These are phyloP conservation scores for Entelexis paramagnoliae DNA, from an alignment of 1,139 yeast genomes.

Conservation along the genomic window DNA sequence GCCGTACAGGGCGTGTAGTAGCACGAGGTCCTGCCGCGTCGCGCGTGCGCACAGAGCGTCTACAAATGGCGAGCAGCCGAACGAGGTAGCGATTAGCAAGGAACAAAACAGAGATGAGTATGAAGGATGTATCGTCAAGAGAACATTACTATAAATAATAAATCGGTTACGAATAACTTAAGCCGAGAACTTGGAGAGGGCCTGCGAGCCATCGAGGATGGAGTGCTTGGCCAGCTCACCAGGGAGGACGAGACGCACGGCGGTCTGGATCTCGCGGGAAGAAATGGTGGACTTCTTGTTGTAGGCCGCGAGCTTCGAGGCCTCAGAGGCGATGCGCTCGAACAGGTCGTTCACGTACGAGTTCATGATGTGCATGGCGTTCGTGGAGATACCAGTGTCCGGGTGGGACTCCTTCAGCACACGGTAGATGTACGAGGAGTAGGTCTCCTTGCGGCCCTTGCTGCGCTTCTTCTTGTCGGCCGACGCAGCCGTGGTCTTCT, in stretches of 20 bases:
- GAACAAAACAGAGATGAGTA: background rate
- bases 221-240: constrained; percentile 99
- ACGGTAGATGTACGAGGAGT: constrained; percentile 97
- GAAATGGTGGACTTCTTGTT: constrained; percentile 98
- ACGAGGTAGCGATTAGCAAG: too few relatives aligned
- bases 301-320: constrained; percentile 98
- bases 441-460: constrained; percentile 97
- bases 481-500: constrained; percentile 65
- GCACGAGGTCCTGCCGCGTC: too few relatives aligned
- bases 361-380: constrained; percentile 99
- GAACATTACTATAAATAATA: constrained; percentile 23
- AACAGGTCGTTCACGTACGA: constrained; percentile 83
- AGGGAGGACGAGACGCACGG: constrained; percentile 97
- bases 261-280: constrained; percentile 98
- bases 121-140: constrained; percentile 2
- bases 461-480: constrained; percentile 87
- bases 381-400: constrained; percentile 98
- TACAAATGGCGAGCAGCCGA: too few relatives aligned
- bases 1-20: too few relatives aligned
- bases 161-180: constrained; percentile 22
- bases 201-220: constrained; percentile 98
- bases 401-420: constrained; percentile 98
- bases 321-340: constrained; percentile 68
- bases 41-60: too few relatives aligned
- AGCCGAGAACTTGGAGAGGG: constrained; percentile 95